A percentile compares a stretch with the other conserved stretches of the same genome.
Conservation (phyloP, 2,329 filamentous ascomycete species). For the Didymosphaeria variabile region DNA sequence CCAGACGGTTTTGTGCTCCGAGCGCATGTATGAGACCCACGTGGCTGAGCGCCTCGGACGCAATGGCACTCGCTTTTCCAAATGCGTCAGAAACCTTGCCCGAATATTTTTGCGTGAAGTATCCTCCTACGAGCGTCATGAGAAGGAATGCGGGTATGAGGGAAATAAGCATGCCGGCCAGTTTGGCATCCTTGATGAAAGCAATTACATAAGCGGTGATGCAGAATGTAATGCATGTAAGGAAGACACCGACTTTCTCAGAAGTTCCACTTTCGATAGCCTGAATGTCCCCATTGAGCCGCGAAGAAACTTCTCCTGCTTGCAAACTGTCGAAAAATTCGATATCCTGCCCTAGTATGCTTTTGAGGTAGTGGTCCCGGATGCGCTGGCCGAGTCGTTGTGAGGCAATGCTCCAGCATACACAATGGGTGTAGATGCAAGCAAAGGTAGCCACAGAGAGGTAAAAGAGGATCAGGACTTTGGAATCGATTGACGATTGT, state of each 20-base stretch:
- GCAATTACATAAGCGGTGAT: conserved; percentile 72
- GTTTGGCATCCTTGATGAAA: conserved; percentile 69
- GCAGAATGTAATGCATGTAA: conserved; percentile 71
- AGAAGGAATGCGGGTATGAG: conserved; percentile 70
- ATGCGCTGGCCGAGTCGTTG: conserved; percentile 71
- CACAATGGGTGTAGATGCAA: conserved; percentile 70
- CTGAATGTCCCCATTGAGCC: conserved; percentile 72
- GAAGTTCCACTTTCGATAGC: conserved; percentile 73
- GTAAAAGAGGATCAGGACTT: conserved; percentile 69
- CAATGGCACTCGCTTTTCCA: conserved; percentile 68
- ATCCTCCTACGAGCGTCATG: conserved; percentile 65
- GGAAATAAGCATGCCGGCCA: conserved; percentile 71
- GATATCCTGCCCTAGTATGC: conserved; percentile 68
- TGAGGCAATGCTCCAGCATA: conserved; percentile 71
- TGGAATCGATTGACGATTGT: conserved; percentile 62
- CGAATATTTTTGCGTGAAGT: conserved; percentile 63
- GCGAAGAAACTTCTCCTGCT: conserved; percentile 69
- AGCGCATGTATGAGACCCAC: conserved; percentile 71
- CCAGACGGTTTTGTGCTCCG: conserved; percentile 66
- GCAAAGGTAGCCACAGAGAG: conserved; percentile 70
- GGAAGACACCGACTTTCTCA: conserved; percentile 74
- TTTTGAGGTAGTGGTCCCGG: conserved; percentile 67
- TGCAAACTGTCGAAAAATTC: conserved; percentile 71
- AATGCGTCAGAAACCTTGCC: conserved; percentile 62
- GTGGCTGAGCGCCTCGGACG: conserved; percentile 68